Evolutionary conservation across 2,329 filamentous ascomycete species (phyloP), one percentile per base, ranked within the genome.

Genomic region (Talaromyces sp.): DNA sequence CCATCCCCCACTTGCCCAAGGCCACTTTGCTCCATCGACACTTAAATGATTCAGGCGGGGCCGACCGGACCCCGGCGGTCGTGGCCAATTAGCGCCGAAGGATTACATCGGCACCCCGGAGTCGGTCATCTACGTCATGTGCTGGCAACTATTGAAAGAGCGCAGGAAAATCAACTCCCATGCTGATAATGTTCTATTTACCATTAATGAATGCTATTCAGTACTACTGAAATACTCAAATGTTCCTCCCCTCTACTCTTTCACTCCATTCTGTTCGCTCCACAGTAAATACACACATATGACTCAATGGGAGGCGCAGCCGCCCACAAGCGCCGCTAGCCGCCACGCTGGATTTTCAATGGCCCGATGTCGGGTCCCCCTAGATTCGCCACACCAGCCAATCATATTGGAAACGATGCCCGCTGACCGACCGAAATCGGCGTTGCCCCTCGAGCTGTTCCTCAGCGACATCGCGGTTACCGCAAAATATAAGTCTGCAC

Each of bases 351-450:
- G 35, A 56, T 60, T 60, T 60, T 50, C 32, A 5, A 16, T 36
- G 22, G 40, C 61, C n/a, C 61, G 61, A 61, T 43, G 57, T 63
- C 62, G 62, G 61, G n/a, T 8, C 4, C 19, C 42, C 24, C 17
- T 20, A 27, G 4, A 8, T 36, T 54, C n/a, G 44, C 54, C 49
- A 48, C 44, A 5, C 14, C 36, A 49, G 39, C 70, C 67, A 72
- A 71, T 71, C 45, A 63, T 13, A 40, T 20, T 6, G 6, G 13
- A 8, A 39, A 20, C 19, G 67, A 66, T 70, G 62, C 51, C 32
- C 55, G 70, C 68, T 70, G 69, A 71, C 69, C 67, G 61, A 58
- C 67, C 70, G 70, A 72, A 51, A 60, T 67, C 70, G 70, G 70
- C 56, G 37, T 47, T 58, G 63, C 68, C 68, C 70, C 70, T 70